Evolutionary conservation across 176 grass and related monocot species (phyloP).

Genomic region (Poa pratensis): DNA sequence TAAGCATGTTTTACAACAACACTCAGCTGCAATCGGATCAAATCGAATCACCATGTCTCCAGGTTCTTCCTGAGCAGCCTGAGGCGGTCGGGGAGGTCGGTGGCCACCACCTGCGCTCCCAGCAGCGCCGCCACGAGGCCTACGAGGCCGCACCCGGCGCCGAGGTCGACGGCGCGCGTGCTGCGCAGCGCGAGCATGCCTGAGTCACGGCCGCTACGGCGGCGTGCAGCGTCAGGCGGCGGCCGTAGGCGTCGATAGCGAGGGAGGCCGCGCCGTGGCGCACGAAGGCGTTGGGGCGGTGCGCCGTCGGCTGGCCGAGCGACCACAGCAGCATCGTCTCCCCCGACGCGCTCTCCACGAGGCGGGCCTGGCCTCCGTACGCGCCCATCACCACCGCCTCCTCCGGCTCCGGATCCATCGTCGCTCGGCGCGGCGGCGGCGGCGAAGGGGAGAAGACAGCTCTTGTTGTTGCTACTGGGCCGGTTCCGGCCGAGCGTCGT

Average conservation of each 20-base stretch:
- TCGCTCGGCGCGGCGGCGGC: neutral
- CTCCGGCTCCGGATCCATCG: conserved; percentile 17
- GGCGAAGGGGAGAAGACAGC: too few relatives aligned
- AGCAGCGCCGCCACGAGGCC: too few relatives aligned
- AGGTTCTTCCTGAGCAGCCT: too few relatives aligned
- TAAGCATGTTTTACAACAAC: too few relatives aligned
- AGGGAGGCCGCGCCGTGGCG: conserved; percentile 56
- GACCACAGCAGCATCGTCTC: conserved; percentile 87
- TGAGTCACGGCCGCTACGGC: too few relatives aligned
- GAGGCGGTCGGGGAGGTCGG: too few relatives aligned
- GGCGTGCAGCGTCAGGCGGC: conserved; percentile 60
- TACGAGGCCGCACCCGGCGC: too few relatives aligned
- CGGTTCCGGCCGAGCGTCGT: neutral
- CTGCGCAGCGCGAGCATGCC: too few relatives aligned
- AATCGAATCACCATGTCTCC: too few relatives aligned
- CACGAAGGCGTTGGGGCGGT: conserved; percentile 77
- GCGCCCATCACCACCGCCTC: conserved; percentile 47
- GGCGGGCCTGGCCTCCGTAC: conserved; percentile 43
- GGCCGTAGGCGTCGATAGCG: conserved; percentile 72
- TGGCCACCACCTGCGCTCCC: too few relatives aligned
- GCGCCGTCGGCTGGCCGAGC: conserved; percentile 54
- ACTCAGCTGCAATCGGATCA: too few relatives aligned
- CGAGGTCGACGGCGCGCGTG: too few relatives aligned
- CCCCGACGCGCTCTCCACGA: conserved; percentile 53
- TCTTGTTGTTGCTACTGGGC: neutral